These are phyloP conservation scores for Euphorbia celastroides DNA, from an alignment of 441 rosid species.

Conservation along the genomic window DNA sequence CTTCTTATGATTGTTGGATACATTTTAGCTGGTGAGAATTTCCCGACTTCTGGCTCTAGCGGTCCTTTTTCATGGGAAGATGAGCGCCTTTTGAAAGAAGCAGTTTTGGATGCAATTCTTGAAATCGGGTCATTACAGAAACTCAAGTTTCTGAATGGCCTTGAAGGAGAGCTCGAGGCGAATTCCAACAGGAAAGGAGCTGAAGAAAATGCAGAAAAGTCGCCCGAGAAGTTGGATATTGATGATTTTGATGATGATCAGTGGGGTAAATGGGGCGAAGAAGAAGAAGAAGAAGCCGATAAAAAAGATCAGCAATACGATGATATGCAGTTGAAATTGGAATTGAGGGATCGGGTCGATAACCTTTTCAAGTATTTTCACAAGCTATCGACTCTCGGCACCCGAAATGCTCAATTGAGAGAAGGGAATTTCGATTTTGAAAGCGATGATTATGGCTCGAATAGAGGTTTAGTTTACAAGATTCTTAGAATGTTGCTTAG, in stretches of 20 bases:
- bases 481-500: conserved; percentile 54
- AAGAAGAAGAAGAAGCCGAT: conserved; percentile 52
- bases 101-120: conserved; percentile 65
- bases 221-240: conserved; percentile 41
- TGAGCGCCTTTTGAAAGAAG: conserved; percentile 86
- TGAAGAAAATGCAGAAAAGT: conserved; percentile 37
- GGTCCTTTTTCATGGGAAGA: conserved; percentile 99
- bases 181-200: conserved; percentile 38
- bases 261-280: conserved; percentile 96
- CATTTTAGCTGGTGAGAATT: conserved; percentile 88
- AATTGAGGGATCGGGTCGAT: conserved; percentile 83
- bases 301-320: conserved; percentile 46
- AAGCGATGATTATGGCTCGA: conserved; percentile 46
- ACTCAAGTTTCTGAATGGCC: conserved; percentile 66
- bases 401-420: conserved; percentile 41
- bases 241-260: conserved; percentile 94
- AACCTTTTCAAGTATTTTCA: conserved; percentile 70
- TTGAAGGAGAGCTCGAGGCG: conserved; percentile 66
- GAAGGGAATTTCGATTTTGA: conserved; percentile 52
- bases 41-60: conserved; percentile 79
- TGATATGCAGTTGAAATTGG: conserved; percentile 82
- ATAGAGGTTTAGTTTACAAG: conserved; percentile 65
- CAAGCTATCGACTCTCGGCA: conserved; percentile 60
- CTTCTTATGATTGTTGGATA: conserved; percentile 73
- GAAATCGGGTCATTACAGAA: conserved; percentile 65